Evolutionary conservation across 805 yeast species (phyloP).

Genomic region (Candida morakotiae): DNA sequence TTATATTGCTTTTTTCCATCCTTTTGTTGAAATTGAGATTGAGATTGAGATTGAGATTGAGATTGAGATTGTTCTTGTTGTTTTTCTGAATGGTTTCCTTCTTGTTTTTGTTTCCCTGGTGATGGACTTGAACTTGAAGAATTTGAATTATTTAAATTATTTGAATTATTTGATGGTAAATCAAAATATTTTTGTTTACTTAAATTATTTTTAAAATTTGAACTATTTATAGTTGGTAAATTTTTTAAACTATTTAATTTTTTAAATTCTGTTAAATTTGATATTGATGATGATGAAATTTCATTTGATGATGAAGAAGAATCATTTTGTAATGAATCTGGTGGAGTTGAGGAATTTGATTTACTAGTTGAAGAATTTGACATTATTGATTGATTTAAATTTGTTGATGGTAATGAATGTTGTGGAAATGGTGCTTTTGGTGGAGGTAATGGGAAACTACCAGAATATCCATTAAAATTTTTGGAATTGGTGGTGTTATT

Average conservation of each 20-base stretch:
- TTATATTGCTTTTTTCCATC: neutral
- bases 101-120: slow-evolving; percentile 1
- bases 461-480: neutral
- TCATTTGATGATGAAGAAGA: neutral
- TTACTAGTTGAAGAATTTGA: neutral
- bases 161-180: too few species aligned
- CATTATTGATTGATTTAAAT: neutral
- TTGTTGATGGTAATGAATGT: slow-evolving; percentile 1
- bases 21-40: too few species aligned
- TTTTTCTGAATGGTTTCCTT: neutral
- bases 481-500: neutral
- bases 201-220: slow-evolving; percentile 1
- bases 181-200: neutral
- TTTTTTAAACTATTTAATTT: neutral
- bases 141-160: slow-evolving; percentile 2
- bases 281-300: too few species aligned
- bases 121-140: slow-evolving; percentile 5
- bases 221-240: neutral
- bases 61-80: too few species aligned
- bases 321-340: neutral
- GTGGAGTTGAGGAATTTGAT: neutral
- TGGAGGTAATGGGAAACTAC: slow-evolving; percentile 4
- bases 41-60: too few species aligned
- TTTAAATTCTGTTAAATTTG: neutral
- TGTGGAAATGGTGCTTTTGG: slow-evolving; percentile 5